These are phyloP conservation scores for Stentor roeselii DNA, from an alignment of 73 alveolate genomes.

Conservation along the genomic window DNA sequence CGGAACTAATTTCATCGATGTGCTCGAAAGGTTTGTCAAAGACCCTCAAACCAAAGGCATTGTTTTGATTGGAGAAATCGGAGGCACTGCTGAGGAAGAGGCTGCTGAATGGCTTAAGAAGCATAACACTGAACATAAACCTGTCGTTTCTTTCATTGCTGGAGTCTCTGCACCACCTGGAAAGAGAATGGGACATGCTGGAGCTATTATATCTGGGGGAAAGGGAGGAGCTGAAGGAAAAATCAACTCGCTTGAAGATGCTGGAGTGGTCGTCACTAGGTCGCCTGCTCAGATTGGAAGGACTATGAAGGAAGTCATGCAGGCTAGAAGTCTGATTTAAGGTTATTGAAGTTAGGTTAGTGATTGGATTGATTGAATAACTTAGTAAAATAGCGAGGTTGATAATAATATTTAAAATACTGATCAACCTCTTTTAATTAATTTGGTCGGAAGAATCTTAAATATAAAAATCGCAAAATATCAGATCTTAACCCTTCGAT, in stretches of 20 bases:
- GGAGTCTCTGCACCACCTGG: slow-evolving; percentile 91
- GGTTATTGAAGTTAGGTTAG: too few relatives aligned
- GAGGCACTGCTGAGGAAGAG: slow-evolving; percentile 94
- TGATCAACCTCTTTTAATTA: too few relatives aligned
- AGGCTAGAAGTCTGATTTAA: slow-evolving; percentile 22
- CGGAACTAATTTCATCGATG: slow-evolving; percentile 96
- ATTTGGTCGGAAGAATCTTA: too few relatives aligned
- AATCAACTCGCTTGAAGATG: slow-evolving; percentile 58
- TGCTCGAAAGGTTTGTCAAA: slow-evolving; percentile 74
- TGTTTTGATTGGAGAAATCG: slow-evolving; percentile 96
- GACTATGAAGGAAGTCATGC: slow-evolving; percentile 64
- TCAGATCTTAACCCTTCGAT: too few relatives aligned
- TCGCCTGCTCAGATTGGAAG: slow-evolving; percentile 71
- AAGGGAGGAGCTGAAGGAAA: slow-evolving; percentile 90
- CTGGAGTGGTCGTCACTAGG: slow-evolving; percentile 56
- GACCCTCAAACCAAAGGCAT: slow-evolving; percentile 95
- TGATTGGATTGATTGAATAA: too few relatives aligned
- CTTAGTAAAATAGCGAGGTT: too few relatives aligned
- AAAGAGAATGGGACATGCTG: slow-evolving; percentile 98
- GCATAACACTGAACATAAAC: slow-evolving; percentile 79
- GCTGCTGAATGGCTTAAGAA: slow-evolving; percentile 84
- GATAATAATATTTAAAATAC: too few relatives aligned
- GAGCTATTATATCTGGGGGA: slow-evolving; percentile 97
- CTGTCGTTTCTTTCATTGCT: slow-evolving; percentile 93
- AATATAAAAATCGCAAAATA: too few relatives aligned